A percentile compares a stretch with the other conserved stretches of the same genome.
Evolutionary conservation across 2,329 filamentous ascomycete species (phyloP).

Genomic region (Cladorrhinum sp.): DNA sequence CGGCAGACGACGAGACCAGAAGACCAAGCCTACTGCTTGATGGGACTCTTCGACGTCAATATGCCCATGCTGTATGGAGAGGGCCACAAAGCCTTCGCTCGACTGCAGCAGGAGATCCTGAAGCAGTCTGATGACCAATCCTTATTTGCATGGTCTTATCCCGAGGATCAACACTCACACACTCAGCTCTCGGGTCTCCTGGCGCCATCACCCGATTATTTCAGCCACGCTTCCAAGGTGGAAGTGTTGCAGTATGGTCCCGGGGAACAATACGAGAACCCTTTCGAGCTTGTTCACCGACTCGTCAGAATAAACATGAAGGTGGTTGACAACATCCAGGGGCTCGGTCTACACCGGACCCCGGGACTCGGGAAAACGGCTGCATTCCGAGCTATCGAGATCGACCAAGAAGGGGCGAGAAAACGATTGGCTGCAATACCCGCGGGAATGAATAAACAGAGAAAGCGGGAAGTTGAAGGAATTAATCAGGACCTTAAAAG

Average conservation of each 20-base stretch:
- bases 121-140: slow-evolving; percentile 5
- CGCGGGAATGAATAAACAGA: neutral
- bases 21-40: slow-evolving; percentile 1
- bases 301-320: neutral
- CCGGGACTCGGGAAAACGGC: neutral
- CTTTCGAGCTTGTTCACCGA: slow-evolving; percentile 1
- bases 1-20: neutral
- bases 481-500: too few relatives aligned
- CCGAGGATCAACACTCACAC: neutral
- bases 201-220: neutral
- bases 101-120: slow-evolving; percentile 17
- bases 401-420: neutral
- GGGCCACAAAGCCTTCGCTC: slow-evolving; percentile 10
- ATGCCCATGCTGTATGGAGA: slow-evolving; percentile 12
- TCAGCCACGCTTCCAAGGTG: neutral
- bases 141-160: slow-evolving; percentile 6
- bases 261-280: slow-evolving; percentile 4
- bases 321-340: neutral
- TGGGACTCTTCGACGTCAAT: slow-evolving; percentile 8
- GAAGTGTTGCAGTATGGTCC: neutral
- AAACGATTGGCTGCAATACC: neutral
- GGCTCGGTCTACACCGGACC: neutral
- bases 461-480: neutral
- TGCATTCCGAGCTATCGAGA: neutral
- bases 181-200: neutral